These are phyloP conservation scores for Septoria petroselini DNA, from an alignment of 2,329 filamentous ascomycete species.

Conservation along the genomic window DNA sequence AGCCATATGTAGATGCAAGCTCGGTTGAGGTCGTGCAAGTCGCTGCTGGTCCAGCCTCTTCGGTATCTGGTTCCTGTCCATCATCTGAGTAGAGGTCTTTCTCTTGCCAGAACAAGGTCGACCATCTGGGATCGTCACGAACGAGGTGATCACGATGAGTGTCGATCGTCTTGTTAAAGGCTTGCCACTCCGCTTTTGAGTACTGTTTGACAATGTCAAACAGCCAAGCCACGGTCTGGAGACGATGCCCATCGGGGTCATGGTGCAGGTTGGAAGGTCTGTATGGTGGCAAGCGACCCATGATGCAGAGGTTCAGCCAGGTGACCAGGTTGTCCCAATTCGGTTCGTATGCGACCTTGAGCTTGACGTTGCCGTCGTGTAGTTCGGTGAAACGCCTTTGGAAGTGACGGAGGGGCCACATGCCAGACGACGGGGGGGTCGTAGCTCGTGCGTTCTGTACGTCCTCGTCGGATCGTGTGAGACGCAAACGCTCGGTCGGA, in stretches of 20 bases:
- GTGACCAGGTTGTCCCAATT: conserved; percentile 2
- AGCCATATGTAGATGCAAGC: too few species aligned
- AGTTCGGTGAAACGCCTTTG: too few species aligned
- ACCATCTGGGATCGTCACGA: not conserved
- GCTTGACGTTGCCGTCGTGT: not conserved
- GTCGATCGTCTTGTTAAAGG: not conserved
- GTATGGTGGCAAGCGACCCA: not conserved
- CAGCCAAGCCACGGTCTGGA: not conserved
- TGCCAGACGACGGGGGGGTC: too few species aligned
- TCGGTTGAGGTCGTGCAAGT: too few species aligned
- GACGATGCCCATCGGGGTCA: not conserved
- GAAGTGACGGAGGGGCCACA: not conserved
- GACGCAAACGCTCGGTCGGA: not conserved
- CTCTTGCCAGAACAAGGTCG: not conserved
- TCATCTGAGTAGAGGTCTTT: not conserved
- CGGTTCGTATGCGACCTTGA: not conserved
- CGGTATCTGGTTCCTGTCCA: not conserved
- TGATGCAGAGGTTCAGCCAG: conserved; percentile 1
- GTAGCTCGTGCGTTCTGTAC: too few species aligned
- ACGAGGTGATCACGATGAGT: conserved; percentile 7
- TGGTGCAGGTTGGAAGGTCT: not conserved
- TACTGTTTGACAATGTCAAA: conserved; percentile 1
- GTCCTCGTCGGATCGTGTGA: too few species aligned
- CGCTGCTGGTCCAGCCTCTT: too few species aligned
- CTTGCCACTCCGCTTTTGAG: not conserved